Base-by-base conservation (phyloP, 2,329 filamentous ascomycete species). In the Stenocarpella maydis region DNA sequence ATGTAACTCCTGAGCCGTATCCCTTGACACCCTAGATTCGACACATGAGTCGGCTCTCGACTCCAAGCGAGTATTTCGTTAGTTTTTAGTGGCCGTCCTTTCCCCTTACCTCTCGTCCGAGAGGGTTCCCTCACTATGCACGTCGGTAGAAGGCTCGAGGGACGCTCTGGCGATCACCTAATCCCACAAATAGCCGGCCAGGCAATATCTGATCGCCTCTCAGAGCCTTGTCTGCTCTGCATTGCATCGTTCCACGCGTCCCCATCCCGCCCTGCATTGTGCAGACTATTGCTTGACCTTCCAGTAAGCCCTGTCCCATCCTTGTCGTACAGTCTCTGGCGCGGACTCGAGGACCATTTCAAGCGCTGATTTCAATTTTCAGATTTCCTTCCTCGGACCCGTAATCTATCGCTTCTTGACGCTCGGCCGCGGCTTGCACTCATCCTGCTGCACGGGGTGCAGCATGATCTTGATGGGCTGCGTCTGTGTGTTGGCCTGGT, bases 381-480 rank as follows among this genome's bases (percentile, higher is more conserved):
- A 49, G 31, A 15, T 37, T 28, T 14, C 31, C 3, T 21, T 26
- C n/a, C 26, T 39, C 28, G 2, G 17, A 7, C 14, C 28, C 41
- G 24, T 43, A 52, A 37, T 76, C 75, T 86, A 88, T 78, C 86
- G 82, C 82, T 89, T 89, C 85, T 89, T 89, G 55, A 84, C 81
- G 45, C 81, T 85, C 19, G 86, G 85, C n/a, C 87, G 79, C 31
- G 87, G 87, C 81, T 89, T 90, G 81, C 87, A 89, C 78, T 90
- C 87, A 67, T 90, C 87, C 47, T 80, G 80, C 72, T 83, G 83
- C 15, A 97, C 88, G 1, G 92, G 90, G 78, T 97, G 93, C 78
- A 97, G 85, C 90, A 94, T 94, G 65, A 96, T 90, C 83, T 96
- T 96, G 80, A 89, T 92, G 10, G 92, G 89, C 71, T 89, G 90